These are phyloP conservation scores for Synchytrium microbalum DNA, from an alignment of 371 early-diverging fungal genomes.

Conservation along the genomic window DNA sequence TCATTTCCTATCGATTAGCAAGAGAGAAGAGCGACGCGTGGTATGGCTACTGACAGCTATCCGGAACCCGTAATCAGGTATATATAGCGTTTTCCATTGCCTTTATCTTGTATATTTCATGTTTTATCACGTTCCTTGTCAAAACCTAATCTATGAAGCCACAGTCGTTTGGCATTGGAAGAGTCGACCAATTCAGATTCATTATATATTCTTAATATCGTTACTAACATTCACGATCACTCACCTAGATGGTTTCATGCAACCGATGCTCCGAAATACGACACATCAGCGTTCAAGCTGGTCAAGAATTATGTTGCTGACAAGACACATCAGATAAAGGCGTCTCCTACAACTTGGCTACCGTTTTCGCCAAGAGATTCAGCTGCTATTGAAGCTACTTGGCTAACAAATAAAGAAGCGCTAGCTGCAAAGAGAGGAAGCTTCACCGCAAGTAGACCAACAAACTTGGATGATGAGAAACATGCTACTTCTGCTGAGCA, in stretches of 20 bases:
- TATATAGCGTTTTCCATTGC: no score
- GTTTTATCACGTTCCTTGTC: no score
- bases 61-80: neutral
- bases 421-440: conserved; percentile 53
- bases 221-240: neutral
- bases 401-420: conserved; percentile 18
- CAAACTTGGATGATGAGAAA: conserved; percentile 60
- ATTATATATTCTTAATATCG: neutral
- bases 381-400: neutral
- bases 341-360: neutral
- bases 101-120: no score
- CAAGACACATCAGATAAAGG: conserved; percentile 6
- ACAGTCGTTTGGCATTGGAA: neutral
- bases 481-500: neutral
- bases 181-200: neutral
- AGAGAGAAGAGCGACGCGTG: neutral
- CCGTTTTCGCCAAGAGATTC: neutral
- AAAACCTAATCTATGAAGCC: neutral
- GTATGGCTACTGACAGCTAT: neutral
- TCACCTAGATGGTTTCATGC: conserved; percentile 39
- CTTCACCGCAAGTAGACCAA: conserved; percentile 70
- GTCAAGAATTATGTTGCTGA: conserved; percentile 16
- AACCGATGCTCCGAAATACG: conserved; percentile 33
- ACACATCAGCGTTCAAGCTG: conserved; percentile 33
- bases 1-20: neutral